These are phyloP conservation scores for Leishmania amazonensis DNA, from an alignment of 208 protist species.

Conservation along the genomic window DNA sequence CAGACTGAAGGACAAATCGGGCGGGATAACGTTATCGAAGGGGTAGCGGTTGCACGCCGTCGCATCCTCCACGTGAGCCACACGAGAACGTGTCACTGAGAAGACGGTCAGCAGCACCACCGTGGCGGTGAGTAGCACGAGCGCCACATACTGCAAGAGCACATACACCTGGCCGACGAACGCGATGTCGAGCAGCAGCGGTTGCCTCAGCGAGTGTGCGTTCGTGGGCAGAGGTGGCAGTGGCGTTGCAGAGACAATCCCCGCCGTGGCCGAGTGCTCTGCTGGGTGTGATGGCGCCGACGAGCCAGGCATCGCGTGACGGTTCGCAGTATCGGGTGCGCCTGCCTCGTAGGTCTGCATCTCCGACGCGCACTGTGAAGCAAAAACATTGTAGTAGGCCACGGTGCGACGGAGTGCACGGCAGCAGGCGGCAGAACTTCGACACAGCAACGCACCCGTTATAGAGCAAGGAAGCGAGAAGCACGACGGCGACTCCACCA, in stretches of 20 bases:
- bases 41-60: conserved; percentile 47
- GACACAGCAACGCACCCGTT: neutral
- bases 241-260: neutral
- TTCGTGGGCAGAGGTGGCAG: neutral
- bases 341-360: neutral
- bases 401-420: neutral
- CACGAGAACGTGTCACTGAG: neutral
- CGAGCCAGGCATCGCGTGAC: neutral
- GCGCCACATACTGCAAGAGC: conserved; percentile 40
- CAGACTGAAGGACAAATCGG: conserved; percentile 52
- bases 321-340: neutral
- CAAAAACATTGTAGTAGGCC: conserved; percentile 12
- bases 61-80: conserved; percentile 25
- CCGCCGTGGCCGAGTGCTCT: neutral
- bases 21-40: conserved; percentile 32
- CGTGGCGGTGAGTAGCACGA: conserved; percentile 7
- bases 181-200: conserved; percentile 22
- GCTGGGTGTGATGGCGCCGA: neutral
- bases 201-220: neutral
- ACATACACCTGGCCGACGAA: conserved; percentile 31
- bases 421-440: neutral
- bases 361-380: neutral
- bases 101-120: conserved; percentile 23
- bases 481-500: neutral
- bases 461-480: neutral